These are phyloP conservation scores for Secale cereale DNA, from an alignment of 176 grass and related monocot genomes.

Conservation along the genomic window DNA sequence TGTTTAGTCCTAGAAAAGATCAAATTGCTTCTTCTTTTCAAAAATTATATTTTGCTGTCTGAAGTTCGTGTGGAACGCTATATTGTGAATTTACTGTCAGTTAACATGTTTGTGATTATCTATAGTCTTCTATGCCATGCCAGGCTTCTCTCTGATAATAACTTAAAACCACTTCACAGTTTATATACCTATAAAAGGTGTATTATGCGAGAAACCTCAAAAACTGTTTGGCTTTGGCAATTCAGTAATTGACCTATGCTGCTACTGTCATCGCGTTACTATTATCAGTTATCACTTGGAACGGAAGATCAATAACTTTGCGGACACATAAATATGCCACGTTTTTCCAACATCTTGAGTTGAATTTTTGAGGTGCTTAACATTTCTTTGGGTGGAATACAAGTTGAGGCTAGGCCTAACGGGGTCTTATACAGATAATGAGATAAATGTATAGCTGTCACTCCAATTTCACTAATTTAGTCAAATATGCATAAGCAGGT, in stretches of 20 bases:
- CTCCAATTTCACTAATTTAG: not conserved
- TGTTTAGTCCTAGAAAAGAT: conserved; percentile 4
- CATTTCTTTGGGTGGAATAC: not conserved
- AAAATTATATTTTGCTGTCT: not conserved
- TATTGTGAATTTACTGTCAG: not conserved
- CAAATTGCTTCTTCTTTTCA: not conserved
- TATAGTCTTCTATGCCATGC: not conserved
- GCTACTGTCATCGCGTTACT: not conserved
- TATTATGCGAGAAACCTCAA: not conserved
- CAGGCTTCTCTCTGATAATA: not conserved
- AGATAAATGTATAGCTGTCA: not conserved
- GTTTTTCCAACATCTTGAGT: not conserved
- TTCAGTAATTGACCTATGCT: not conserved
- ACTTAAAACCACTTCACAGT: not conserved
- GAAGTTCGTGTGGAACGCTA: not conserved
- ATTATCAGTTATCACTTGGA: not conserved
- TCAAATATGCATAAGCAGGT: conserved; percentile 46
- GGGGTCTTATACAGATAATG: not conserved
- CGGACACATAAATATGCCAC: not conserved
- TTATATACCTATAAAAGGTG: conserved; percentile 16
- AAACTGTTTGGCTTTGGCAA: not conserved
- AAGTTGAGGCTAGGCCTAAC: not conserved
- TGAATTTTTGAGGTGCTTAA: not conserved
- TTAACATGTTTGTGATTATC: conserved; percentile 1
- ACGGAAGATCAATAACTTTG: not conserved